Evolutionary conservation across 139 green algal species (phyloP).

Genomic region (Tetraselmis chui): DNA sequence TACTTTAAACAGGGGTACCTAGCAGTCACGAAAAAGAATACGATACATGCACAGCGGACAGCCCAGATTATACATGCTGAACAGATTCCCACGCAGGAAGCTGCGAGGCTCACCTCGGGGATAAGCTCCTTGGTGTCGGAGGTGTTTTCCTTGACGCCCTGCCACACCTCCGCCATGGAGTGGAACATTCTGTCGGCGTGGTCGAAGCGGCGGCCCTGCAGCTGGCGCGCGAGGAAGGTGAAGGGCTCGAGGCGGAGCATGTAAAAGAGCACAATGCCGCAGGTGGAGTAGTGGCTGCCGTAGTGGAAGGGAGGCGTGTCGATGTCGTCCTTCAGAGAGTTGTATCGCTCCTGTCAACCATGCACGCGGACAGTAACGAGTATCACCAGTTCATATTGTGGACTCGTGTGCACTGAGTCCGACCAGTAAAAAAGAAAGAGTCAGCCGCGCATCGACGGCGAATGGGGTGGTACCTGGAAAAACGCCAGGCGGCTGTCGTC

Average conservation of each 20-base stretch:
- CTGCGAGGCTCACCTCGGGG: constrained; percentile 7
- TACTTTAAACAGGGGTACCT: too few relatives aligned
- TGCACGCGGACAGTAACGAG: too few relatives aligned
- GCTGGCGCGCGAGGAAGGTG: constrained; percentile 18
- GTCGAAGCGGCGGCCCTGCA: constrained; percentile 45
- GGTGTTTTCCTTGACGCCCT: constrained; percentile 24
- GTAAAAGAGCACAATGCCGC: constrained; percentile 41
- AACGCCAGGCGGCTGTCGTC: constrained; percentile 23
- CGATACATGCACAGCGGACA: too few relatives aligned
- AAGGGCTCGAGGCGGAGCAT: constrained; percentile 44
- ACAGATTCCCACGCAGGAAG: too few relatives aligned
- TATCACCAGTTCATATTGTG: too few relatives aligned
- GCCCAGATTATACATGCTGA: too few relatives aligned
- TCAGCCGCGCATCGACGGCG: too few relatives aligned
- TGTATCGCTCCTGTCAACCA: constrained; percentile 21
- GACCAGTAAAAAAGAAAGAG: too few relatives aligned
- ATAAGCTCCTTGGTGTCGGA: constrained; percentile 51
- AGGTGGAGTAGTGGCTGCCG: constrained; percentile 37
- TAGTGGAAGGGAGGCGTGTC: constrained; percentile 41
- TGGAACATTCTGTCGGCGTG: constrained; percentile 46
- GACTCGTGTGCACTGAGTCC: too few relatives aligned
- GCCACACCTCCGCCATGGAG: constrained; percentile 19
- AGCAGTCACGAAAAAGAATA: too few relatives aligned
- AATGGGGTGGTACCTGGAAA: constrained; percentile 5
- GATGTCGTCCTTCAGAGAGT: constrained; percentile 26